Conservation (phyloP, 2,329 filamentous ascomycete genomes). For the Fusarium sp. region DNA sequence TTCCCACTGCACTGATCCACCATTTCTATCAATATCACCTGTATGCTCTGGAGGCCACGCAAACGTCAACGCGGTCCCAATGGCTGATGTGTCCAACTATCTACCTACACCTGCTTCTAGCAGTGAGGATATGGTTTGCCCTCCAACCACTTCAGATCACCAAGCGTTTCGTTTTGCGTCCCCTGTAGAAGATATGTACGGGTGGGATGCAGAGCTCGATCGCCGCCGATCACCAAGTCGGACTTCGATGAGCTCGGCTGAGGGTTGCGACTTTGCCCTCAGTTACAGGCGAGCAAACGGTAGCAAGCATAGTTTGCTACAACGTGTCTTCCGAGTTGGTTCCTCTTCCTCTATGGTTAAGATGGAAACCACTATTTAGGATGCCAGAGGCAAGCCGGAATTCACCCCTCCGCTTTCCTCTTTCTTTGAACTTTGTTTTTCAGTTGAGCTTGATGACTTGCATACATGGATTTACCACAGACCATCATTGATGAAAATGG, state of each 20-base stretch:
- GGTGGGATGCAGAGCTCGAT: conserved; percentile 63
- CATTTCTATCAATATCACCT: conserved; percentile 14
- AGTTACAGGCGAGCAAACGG: conserved; percentile 44
- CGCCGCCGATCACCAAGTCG: conserved; percentile 27
- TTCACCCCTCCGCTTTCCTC: background rate
- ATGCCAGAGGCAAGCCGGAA: no score
- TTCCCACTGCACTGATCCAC: conserved; percentile 5
- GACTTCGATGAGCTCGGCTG: conserved; percentile 15
- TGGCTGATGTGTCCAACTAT: conserved; percentile 54
- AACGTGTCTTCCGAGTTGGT: conserved; percentile 42
- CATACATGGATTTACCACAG: conserved; percentile 33
- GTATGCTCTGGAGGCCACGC: conserved; percentile 12
- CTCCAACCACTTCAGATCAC: conserved; percentile 22
- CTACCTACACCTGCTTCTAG: conserved; percentile 49
- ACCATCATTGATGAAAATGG: conserved; percentile 30
- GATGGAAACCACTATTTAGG: conserved; percentile 26
- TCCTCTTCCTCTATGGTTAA: conserved; percentile 35
- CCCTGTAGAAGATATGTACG: conserved; percentile 57
- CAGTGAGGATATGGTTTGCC: conserved; percentile 23
- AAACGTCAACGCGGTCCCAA: background rate
- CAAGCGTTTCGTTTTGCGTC: conserved; percentile 33
- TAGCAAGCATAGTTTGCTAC: conserved; percentile 39
- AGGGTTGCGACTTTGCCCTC: conserved; percentile 35
- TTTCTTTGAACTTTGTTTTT: conserved; percentile 7
- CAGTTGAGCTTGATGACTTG: conserved; percentile 13